Evolutionary conservation across 805 yeast species (phyloP).

Genomic region (Candida cerambycidarum): DNA sequence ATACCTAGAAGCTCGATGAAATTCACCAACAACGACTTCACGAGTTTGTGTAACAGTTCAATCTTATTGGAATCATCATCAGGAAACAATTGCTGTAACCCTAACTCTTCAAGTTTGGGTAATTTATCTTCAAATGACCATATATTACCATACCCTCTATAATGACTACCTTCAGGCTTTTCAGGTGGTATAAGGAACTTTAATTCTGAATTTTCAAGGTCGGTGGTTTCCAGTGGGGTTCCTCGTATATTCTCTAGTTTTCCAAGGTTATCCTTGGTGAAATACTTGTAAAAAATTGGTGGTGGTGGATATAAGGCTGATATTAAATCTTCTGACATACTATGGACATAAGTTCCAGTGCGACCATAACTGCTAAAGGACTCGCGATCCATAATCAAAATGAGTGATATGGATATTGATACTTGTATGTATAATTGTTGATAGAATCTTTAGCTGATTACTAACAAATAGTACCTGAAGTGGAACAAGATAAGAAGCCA

Average conservation of each 20-base stretch:
- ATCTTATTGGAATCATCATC: conserved; percentile 50
- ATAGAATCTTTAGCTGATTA: too few species aligned
- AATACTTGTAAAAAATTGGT: conserved; percentile 75
- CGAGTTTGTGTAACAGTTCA: conserved; percentile 72
- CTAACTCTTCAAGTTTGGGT: conserved; percentile 73
- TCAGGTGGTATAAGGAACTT: conserved; percentile 64
- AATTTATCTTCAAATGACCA: conserved; percentile 83
- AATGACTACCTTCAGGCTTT: conserved; percentile 61
- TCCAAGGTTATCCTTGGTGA: conserved; percentile 66
- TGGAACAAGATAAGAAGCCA: conserved; percentile 43
- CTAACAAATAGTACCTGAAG: conserved; percentile 21
- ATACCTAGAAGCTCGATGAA: conserved; percentile 82
- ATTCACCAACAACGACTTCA: conserved; percentile 75
- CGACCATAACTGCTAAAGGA: not conserved
- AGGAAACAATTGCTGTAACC: conserved; percentile 70
- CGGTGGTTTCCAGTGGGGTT: conserved; percentile 4
- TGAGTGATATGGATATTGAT: conserved; percentile 35
- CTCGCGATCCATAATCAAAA: conserved; percentile 3
- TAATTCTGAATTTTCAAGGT: conserved; percentile 42
- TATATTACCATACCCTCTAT: conserved; percentile 84
- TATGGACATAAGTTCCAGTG: not conserved
- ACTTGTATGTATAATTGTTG: conserved; percentile 16
- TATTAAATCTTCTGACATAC: conserved; percentile 28
- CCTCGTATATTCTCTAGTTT: conserved; percentile 32
- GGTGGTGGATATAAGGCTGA: conserved; percentile 93